Percentiles rank a stretch among this genome's conserved stretches.
Conservation (phyloP, 2,329 filamentous ascomycete genomes). For the Bimuria novae-zelandiae region DNA sequence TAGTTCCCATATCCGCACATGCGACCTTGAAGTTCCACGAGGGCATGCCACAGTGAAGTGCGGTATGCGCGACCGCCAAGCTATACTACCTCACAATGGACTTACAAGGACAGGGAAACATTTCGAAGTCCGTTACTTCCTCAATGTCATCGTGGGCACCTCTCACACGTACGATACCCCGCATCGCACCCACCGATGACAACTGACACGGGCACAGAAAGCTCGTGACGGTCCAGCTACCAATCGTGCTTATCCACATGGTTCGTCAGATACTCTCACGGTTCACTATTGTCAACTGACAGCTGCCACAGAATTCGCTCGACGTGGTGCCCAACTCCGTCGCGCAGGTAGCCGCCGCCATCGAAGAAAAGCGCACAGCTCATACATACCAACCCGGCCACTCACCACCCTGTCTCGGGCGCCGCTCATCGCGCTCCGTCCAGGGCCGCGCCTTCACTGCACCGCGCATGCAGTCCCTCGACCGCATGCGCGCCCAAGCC, state of each 20-base stretch:
- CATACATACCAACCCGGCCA: slow-evolving; percentile 24
- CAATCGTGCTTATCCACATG: slow-evolving; percentile 62
- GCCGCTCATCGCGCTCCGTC: slow-evolving; percentile 46
- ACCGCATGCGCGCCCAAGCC: slow-evolving; percentile 49
- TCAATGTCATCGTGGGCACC: slow-evolving; percentile 55
- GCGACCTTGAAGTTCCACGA: slow-evolving; percentile 55
- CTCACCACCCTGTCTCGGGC: slow-evolving; percentile 34
- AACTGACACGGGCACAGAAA: slow-evolving; percentile 45
- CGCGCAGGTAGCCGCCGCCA: slow-evolving; percentile 60
- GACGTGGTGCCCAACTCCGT: slow-evolving; percentile 61
- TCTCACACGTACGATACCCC: slow-evolving; percentile 46
- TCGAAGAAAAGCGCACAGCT: slow-evolving; percentile 55
- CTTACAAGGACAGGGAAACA: slow-evolving; percentile 51
- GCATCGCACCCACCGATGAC: not conserved
- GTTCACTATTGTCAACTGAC: slow-evolving; percentile 13
- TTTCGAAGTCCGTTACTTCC: slow-evolving; percentile 61
- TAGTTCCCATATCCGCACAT: slow-evolving; percentile 54
- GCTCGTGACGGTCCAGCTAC: slow-evolving; percentile 58
- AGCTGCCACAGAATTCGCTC: slow-evolving; percentile 53
- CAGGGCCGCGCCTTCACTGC: slow-evolving; percentile 60
- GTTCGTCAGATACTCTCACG: slow-evolving; percentile 24
- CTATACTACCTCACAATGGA: slow-evolving; percentile 13
- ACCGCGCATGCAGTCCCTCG: slow-evolving; percentile 56
- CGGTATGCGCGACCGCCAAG: slow-evolving; percentile 37
- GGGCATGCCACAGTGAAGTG: slow-evolving; percentile 58